A percentile compares a stretch with the other conserved stretches of the same genome.
These are phyloP conservation scores for Cicer judaicum DNA, from an alignment of 306 rosid genomes.

Conservation along the genomic window DNA sequence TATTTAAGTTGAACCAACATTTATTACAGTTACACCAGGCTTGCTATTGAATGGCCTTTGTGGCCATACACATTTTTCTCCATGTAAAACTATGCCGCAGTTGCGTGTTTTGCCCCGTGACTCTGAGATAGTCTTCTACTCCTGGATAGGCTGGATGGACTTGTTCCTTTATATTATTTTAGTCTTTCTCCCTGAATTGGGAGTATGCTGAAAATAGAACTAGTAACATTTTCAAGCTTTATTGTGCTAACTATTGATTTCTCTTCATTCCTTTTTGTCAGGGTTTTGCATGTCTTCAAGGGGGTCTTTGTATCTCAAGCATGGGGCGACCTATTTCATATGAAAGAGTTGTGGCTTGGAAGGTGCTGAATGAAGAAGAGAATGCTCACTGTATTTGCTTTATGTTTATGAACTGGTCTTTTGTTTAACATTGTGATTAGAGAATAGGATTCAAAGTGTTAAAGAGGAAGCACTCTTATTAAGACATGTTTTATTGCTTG, in stretches of 20 bases:
- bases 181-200: neutral
- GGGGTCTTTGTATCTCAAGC: constrained; percentile 97
- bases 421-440: constrained; percentile 61
- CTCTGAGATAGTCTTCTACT: neutral
- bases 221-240: constrained; percentile 8
- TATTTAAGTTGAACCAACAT: neutral
- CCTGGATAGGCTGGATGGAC: neutral
- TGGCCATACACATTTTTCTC: neutral
- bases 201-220: constrained; percentile 42
- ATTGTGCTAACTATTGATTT: constrained; percentile 23
- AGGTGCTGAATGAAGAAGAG: constrained; percentile 97
- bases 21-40: neutral
- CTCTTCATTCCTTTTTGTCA: constrained; percentile 37
- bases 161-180: neutral
- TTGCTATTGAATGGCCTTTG: neutral
- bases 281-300: constrained; percentile 97
- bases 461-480: constrained; percentile 17
- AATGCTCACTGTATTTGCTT: constrained; percentile 94
- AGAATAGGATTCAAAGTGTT: constrained; percentile 10
- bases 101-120: neutral
- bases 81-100: neutral
- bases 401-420: constrained; percentile 96
- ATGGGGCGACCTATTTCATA: constrained; percentile 97
- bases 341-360: constrained; percentile 98
- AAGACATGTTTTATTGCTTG: constrained; percentile 40